Evolutionary conservation across 208 protist genomes (phyloP).

Genomic region (Kentomonas sorsogonicus): DNA sequence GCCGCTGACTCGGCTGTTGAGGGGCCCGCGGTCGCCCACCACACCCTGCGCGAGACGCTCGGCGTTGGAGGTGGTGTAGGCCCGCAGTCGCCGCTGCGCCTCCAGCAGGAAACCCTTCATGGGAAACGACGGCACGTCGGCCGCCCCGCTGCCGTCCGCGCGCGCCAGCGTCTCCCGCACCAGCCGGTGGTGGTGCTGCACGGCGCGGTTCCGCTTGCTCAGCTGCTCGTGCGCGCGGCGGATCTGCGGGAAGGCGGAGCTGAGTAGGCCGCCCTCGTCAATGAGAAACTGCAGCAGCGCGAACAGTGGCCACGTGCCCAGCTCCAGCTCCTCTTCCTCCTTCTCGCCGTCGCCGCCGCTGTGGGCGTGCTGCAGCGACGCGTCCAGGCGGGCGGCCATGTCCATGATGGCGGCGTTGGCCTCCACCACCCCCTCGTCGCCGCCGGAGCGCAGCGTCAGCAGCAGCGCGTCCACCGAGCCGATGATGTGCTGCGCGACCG

Average conservation of each 20-base stretch:
- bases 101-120: constrained; percentile 43
- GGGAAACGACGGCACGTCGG: constrained; percentile 14
- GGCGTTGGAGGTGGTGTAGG: constrained; percentile 30
- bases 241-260: constrained; percentile 53
- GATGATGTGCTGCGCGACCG: constrained; percentile 34
- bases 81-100: constrained; percentile 37
- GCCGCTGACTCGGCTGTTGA: constrained; percentile 35
- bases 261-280: constrained; percentile 56
- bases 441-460: constrained; percentile 31
- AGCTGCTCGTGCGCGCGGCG: constrained; percentile 26
- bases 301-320: constrained; percentile 69
- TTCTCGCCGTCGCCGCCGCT: background rate
- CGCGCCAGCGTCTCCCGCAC: constrained; percentile 34
- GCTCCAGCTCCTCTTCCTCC: constrained; percentile 17
- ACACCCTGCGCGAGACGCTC: constrained; percentile 30
- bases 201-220: constrained; percentile 14
- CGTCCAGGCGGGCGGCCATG: constrained; percentile 41
- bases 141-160: background rate
- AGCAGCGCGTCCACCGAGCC: constrained; percentile 44
- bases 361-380: constrained; percentile 20
- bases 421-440: constrained; percentile 41
- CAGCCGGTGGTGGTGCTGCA: constrained; percentile 48
- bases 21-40: constrained; percentile 31
- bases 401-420: constrained; percentile 48
- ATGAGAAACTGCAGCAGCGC: constrained; percentile 56